Base-by-base conservation (phyloP, 148 eudicot genomes). In the Fagopyrum homotropicum region DNA sequence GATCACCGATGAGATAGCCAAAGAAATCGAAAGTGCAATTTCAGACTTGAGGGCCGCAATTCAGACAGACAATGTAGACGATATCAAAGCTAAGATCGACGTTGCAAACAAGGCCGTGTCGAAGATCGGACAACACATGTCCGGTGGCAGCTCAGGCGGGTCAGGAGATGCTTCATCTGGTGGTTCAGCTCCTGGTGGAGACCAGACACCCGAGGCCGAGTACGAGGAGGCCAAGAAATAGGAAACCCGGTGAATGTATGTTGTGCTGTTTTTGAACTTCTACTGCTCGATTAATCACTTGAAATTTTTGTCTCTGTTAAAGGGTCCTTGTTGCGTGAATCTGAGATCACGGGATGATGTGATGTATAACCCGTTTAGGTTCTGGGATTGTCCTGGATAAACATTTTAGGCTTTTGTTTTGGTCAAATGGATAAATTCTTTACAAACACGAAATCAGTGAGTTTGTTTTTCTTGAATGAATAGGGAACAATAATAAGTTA, bases 61-160 rank as follows among this genome's bases (percentile, higher is more conserved):
- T 85, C 85, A 78, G 10, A 78, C 74, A 9, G 98, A 92, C 9
- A 81, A 90, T 40, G 48, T 89, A 15, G 97, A 92, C 1, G 93
- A 89, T 26, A 95, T 95, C 7, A 88, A 90, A 74, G 79, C 98
- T 0, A 92, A 95, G 83, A 85, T 89, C 9, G 97, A 95, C 64
- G 82, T 80, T 61, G 97, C 97, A 19, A 90, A 95, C 81, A 89
- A 88, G 82, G 96, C 98, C 2, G 96, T 89, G 16, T 89, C 96
- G 0, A 95, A 95, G 93, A 92, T 95, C 45, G 98, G 98, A 22
- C 79, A 92, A 44, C 98, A 95, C 77, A 92, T 95, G 97, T 83
- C 90, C 0, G 89, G 90, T 4, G 90, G 92, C 17, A 14, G 45
- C 45, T 66, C 71, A 6, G 82, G 85, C 4, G 81, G 40, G 40